Evolutionary conservation across 2,329 filamentous ascomycete genomes (phyloP).

Genomic region (Sporothrix curviconia): DNA sequence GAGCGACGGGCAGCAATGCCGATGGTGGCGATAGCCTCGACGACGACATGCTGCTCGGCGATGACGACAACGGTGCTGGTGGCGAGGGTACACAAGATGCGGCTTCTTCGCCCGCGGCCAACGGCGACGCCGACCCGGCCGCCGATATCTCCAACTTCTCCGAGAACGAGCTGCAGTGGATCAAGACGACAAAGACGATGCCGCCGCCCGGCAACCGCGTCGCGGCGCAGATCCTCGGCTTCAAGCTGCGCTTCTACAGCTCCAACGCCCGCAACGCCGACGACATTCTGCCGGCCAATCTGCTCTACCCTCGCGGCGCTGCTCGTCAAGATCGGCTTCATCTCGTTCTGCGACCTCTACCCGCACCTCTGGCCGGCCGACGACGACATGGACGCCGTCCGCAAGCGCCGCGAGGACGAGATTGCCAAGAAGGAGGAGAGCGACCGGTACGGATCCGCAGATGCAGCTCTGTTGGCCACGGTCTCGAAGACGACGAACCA

Average conservation of each 20-base stretch:
- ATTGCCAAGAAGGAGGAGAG: conserved; percentile 70
- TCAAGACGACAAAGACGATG: conserved; percentile 70
- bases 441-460: conserved; percentile 61
- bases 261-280: conserved; percentile 64
- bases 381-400: conserved; percentile 70
- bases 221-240: conserved; percentile 89
- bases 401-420: conserved; percentile 63
- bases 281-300: conserved; percentile 80
- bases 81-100: no score
- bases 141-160: conserved; percentile 31
- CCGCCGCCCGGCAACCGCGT: conserved; percentile 83
- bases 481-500: conserved; percentile 78
- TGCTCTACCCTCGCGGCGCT: conserved; percentile 87
- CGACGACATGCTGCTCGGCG: conserved; percentile 23
- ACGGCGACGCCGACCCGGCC: conserved; percentile 28
- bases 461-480: conserved; percentile 81
- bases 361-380: conserved; percentile 85
- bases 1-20: conserved; percentile 22
- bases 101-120: no score
- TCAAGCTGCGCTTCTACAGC: conserved; percentile 94
- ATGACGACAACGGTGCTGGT: conserved; percentile 17
- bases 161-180: conserved; percentile 61
- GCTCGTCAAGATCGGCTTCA: conserved; percentile 94
- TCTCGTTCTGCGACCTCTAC: conserved; percentile 85
- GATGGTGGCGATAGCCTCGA: no score